Evolutionary conservation across 2,329 filamentous ascomycete genomes (phyloP).

Genomic region (Trichoderma sp.): DNA sequence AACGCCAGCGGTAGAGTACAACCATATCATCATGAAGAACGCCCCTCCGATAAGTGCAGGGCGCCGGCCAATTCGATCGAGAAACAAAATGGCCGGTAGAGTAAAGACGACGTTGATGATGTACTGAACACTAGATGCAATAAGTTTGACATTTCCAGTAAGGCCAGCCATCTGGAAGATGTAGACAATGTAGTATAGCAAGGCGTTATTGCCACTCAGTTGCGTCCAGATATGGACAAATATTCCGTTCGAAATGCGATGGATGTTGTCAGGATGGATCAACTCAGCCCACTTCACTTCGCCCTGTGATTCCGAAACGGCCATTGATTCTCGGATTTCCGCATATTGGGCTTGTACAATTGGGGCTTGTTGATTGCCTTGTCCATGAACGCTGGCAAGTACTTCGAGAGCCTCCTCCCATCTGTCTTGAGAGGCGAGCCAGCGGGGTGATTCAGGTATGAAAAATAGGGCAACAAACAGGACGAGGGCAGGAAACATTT

Average conservation of each 20-base stretch:
- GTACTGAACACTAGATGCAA: not conserved
- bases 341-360: constrained; percentile 8
- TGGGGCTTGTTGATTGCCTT: not conserved
- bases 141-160: constrained; percentile 4
- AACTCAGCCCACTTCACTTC: constrained; percentile 3
- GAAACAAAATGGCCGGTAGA: not conserved
- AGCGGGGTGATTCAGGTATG: constrained; percentile 7
- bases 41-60: not conserved
- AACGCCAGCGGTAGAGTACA: not conserved
- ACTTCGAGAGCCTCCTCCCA: constrained; percentile 3
- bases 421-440: constrained; percentile 8
- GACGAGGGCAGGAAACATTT: constrained; percentile 1
- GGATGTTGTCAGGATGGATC: constrained; percentile 11
- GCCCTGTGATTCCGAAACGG: constrained; percentile 2
- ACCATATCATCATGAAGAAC: constrained; percentile 9
- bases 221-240: constrained; percentile 11
- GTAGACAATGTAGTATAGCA: constrained; percentile 5
- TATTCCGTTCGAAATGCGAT: constrained; percentile 1
- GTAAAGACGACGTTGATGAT: not conserved
- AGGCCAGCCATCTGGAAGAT: constrained; percentile 13
- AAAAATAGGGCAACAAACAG: not conserved
- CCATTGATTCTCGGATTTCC: constrained; percentile 8
- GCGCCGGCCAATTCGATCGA: constrained; percentile 1
- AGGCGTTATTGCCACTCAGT: constrained; percentile 6
- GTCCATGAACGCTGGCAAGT: not conserved